Conservation (phyloP, 2,329 filamentous ascomycete species). For the Alternaria ethzedia region DNA sequence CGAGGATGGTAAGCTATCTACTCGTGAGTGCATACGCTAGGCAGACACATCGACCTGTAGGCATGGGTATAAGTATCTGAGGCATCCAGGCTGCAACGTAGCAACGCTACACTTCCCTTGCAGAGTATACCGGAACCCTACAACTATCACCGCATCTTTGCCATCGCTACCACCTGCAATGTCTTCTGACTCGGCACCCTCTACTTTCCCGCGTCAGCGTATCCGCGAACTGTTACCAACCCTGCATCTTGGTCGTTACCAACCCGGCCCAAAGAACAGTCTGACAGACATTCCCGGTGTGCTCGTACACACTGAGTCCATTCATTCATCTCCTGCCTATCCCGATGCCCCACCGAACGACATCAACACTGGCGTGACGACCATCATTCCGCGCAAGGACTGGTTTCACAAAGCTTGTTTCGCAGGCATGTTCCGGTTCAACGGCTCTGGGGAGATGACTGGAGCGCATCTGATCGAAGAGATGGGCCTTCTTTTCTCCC, state of each 20-base stretch:
- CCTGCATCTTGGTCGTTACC: slow-evolving; percentile 46
- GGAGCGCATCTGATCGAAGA: slow-evolving; percentile 68
- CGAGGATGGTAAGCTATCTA: background rate
- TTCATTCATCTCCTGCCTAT: slow-evolving; percentile 38
- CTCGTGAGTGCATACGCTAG: background rate
- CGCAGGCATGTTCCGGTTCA: slow-evolving; percentile 63
- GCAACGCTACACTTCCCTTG: too few species aligned
- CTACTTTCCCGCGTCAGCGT: slow-evolving; percentile 34
- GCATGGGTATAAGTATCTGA: background rate
- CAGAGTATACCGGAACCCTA: background rate
- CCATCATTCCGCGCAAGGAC: slow-evolving; percentile 52
- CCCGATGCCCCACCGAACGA: slow-evolving; percentile 33
- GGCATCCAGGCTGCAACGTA: background rate
- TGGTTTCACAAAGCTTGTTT: slow-evolving; percentile 52
- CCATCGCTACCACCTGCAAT: slow-evolving; percentile 1
- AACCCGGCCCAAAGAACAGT: slow-evolving; percentile 50
- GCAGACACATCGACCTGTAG: background rate
- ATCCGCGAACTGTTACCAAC: slow-evolving; percentile 49
- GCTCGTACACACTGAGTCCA: slow-evolving; percentile 51
- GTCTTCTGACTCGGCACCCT: slow-evolving; percentile 3
- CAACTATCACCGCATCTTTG: background rate
- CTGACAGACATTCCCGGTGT: slow-evolving; percentile 55
- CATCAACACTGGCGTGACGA: slow-evolving; percentile 54
- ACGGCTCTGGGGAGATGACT: slow-evolving; percentile 69
- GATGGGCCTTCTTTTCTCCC: slow-evolving; percentile 64